These are phyloP conservation scores for Rhynchosporium secalis DNA, from an alignment of 2,329 filamentous ascomycete genomes.

Conservation along the genomic window DNA sequence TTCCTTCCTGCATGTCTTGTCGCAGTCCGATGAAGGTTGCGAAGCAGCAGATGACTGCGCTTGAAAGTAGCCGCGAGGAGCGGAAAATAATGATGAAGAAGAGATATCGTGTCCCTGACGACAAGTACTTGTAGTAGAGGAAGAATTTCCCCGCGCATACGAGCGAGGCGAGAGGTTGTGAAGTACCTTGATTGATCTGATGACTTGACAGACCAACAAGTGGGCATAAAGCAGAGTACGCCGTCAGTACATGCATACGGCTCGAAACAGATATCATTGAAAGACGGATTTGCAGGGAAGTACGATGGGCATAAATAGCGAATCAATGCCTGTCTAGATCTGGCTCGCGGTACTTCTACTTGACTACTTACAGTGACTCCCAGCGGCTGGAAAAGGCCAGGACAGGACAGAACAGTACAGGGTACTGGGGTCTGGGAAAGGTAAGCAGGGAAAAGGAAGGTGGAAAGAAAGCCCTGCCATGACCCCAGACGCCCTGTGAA, in stretches of 20 bases:
- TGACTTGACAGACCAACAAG: slow-evolving; percentile 32
- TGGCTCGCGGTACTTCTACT: slow-evolving; percentile 44
- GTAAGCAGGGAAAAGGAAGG: not conserved
- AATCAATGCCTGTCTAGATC: slow-evolving; percentile 33
- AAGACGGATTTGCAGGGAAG: slow-evolving; percentile 33
- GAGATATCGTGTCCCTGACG: not conserved
- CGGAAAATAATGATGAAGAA: slow-evolving; percentile 17
- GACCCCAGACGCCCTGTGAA: slow-evolving; percentile 18
- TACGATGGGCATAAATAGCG: slow-evolving; percentile 21
- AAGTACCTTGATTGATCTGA: slow-evolving; percentile 32
- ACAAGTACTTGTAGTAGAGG: not conserved
- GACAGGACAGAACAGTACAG: slow-evolving; percentile 33
- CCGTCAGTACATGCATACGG: slow-evolving; percentile 35
- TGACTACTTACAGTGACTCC: slow-evolving; percentile 46
- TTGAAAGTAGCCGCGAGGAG: slow-evolving; percentile 13
- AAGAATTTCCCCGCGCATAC: not conserved
- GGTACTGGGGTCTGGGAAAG: not conserved
- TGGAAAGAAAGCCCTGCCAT: slow-evolving; percentile 4
- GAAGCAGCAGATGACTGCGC: slow-evolving; percentile 18
- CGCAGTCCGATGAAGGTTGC: slow-evolving; percentile 22
- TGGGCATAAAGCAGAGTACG: slow-evolving; percentile 33
- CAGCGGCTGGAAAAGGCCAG: slow-evolving; percentile 45
- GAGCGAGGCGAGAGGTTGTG: slow-evolving; percentile 10
- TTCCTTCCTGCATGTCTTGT: slow-evolving; percentile 35
- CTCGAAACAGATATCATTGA: slow-evolving; percentile 33